Base-by-base conservation (phyloP, 768 basidiomycete genomes). In the Boletus tomentosulus region DNA sequence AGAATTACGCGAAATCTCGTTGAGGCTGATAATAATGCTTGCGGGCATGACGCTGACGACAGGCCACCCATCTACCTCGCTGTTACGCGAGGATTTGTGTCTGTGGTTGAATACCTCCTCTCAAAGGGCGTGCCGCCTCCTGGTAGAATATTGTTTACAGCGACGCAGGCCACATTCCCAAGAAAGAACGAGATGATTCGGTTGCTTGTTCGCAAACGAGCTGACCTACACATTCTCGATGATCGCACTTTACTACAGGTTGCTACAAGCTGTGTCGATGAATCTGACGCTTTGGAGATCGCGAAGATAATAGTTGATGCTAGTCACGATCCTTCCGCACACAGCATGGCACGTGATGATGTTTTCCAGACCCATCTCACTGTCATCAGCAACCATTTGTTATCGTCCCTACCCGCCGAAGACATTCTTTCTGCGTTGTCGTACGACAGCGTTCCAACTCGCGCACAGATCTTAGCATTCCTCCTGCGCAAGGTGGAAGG, bases 101-200 rank as follows among this genome's bases (percentile, higher is more conserved):
- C 25, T 7, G 48, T 27, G 3, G 48, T 39, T 25, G 35, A 39
- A 38, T 28, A 39, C 3, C 37, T 39, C 9, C n/a, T 49, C 25
- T 49, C 37, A 13, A 24, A 7, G 24, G n/a, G 3, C 15, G n/a
- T 39, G 6, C 27, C 2, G 22, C 16, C 38, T 19, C 48, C 48
- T 7, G 2, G 1, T 3, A 28, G 28, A 15, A 39, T 49, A 25
- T 3, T 49, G 24, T 47, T 35, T 12, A 3, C 30, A 7, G 38
- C 47, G 22, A 6, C 45, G 1, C 56, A 22, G 9, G 27, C 4
- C n/a, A 34, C 47, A 0, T 0, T 11, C 8, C 1, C 8, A 11
- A 57, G 31, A 45, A 22, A 55, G 43, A 39, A 38, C 11, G 34
- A 38, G 24, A 51, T 58, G 46, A 6, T 58, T 22, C 47, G 24